Conservation (phyloP, 2,329 filamentous ascomycete genomes). For the Beauveria asiatica region DNA sequence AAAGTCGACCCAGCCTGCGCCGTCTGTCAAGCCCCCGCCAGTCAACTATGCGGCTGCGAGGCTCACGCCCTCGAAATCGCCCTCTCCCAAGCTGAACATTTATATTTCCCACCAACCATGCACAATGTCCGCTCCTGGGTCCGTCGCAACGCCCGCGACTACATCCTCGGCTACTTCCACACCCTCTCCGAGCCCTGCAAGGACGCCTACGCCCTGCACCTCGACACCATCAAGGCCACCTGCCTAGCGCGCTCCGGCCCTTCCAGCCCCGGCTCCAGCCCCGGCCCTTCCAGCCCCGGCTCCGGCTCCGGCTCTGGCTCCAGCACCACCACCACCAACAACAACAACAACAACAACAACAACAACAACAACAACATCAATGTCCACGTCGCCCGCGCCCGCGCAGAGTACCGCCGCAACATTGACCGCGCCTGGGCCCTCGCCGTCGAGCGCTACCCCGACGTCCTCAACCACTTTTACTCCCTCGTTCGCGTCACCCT, state of each 20-base stretch:
- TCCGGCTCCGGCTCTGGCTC: too few species aligned
- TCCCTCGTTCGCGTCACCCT: conserved; percentile 58
- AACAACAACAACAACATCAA: too few species aligned
- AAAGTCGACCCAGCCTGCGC: conserved; percentile 36
- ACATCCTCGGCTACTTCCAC: conserved; percentile 57
- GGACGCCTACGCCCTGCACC: conserved; percentile 43
- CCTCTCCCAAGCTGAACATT: conserved; percentile 52
- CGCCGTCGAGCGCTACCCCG: conserved; percentile 67
- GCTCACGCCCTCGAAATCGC: conserved; percentile 55
- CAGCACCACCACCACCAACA: too few species aligned
- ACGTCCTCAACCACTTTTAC: conserved; percentile 77
- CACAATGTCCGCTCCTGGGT: conserved; percentile 58
- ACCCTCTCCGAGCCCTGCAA: conserved; percentile 54
- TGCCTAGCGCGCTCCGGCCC: conserved; percentile 50
- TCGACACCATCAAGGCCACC: conserved; percentile 47
- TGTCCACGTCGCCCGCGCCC: conserved; percentile 38
- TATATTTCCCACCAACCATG: conserved; percentile 55
- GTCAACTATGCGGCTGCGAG: conserved; percentile 55
- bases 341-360: too few species aligned
- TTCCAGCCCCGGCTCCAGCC: conserved; percentile 16
- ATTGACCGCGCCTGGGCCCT: conserved; percentile 74
- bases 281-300: too few species aligned
- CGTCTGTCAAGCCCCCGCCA: conserved; percentile 54
- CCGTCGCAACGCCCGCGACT: conserved; percentile 56
- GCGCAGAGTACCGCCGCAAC: conserved; percentile 60